Evolutionary conservation across 495 filamentous ascomycete genomes (phyloP).

Genomic region (Podospora sp.): DNA sequence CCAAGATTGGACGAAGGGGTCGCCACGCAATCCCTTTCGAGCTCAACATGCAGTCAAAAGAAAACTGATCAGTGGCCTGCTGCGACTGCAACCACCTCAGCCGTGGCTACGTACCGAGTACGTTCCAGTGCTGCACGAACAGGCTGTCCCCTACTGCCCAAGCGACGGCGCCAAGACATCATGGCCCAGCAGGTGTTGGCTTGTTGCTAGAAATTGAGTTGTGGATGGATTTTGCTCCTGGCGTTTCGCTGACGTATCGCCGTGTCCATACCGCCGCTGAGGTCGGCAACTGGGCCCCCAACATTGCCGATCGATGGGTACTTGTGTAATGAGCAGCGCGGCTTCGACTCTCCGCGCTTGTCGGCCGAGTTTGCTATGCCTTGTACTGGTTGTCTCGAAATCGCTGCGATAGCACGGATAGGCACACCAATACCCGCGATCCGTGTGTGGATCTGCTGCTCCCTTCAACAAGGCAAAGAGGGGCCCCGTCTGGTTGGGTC

Average conservation of each 20-base stretch:
- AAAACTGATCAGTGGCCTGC: background rate
- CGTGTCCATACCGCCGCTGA: background rate
- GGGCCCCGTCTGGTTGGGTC: background rate
- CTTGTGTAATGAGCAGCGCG: background rate
- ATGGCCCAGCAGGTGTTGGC: background rate
- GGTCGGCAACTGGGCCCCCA: background rate
- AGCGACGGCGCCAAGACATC: background rate
- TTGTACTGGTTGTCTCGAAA: background rate
- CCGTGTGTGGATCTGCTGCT: background rate
- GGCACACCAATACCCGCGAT: background rate
- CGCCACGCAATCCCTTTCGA: background rate
- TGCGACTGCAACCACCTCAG: background rate
- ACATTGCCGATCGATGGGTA: background rate
- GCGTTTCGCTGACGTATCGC: background rate
- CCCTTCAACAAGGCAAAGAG: background rate
- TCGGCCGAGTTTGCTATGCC: background rate
- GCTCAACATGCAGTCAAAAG: background rate
- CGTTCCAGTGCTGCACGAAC: background rate
- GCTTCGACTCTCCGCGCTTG: background rate
- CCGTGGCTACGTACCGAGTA: background rate
- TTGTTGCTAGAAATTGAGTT: background rate
- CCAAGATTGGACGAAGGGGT: background rate
- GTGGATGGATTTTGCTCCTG: background rate
- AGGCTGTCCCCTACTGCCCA: background rate
- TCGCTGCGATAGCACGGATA: background rate